Percentiles rank a stretch among this genome's conserved stretches.
These are phyloP conservation scores for Stropharia rugosoannulata DNA, from an alignment of 768 basidiomycete species.

Conservation along the genomic window DNA sequence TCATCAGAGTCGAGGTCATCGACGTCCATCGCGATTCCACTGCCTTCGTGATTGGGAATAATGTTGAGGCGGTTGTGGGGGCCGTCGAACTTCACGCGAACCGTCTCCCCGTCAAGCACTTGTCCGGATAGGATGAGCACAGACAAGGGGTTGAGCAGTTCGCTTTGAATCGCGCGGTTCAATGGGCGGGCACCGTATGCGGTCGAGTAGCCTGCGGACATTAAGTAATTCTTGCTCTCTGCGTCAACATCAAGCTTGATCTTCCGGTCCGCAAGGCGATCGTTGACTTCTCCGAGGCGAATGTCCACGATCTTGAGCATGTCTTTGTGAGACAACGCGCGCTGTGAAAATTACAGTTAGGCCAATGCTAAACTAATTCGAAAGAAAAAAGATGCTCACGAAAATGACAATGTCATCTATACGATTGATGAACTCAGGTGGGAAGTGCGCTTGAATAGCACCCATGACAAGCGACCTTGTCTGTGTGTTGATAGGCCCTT, in stretches of 20 bases:
- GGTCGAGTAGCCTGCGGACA: conserved; percentile 75
- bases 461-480: conserved; percentile 72
- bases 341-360: conserved; percentile 42
- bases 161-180: conserved; percentile 87
- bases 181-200: conserved; percentile 91
- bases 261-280: conserved; percentile 76
- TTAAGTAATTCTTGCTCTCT: conserved; percentile 75
- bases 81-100: conserved; percentile 75
- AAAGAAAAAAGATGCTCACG: conserved; percentile 33
- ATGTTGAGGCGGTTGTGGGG: conserved; percentile 77
- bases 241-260: conserved; percentile 76
- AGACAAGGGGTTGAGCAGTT: conserved; percentile 90
- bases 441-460: conserved; percentile 82
- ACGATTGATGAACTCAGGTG: conserved; percentile 90
- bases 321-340: conserved; percentile 72
- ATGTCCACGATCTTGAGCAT: conserved; percentile 88
- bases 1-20: conserved; percentile 54
- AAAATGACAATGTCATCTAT: conserved; percentile 87
- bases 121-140: conserved; percentile 81
- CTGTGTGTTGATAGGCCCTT: conserved; percentile 62
- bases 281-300: conserved; percentile 82
- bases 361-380: conserved; percentile 22
- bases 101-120: conserved; percentile 78
- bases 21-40: conserved; percentile 54
- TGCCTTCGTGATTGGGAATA: conserved; percentile 79